These are phyloP conservation scores for Globisporangium paddicum DNA, from an alignment of 352 stramenopile genomes.

Conservation along the genomic window DNA sequence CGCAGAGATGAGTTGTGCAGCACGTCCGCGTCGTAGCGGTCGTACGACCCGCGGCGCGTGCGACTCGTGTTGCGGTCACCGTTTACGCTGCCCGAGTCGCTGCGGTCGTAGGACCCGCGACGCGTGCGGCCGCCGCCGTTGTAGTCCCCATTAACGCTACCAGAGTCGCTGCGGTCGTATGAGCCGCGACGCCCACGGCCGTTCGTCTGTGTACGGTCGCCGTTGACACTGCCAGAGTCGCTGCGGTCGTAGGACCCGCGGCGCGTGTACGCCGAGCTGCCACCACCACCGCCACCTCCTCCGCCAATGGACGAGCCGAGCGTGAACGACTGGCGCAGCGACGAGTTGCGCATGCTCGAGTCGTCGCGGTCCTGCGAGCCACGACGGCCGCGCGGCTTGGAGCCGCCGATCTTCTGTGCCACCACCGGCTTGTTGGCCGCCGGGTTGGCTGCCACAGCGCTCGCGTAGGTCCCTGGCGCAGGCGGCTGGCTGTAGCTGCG, in stretches of 20 bases:
- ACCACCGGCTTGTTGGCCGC: background rate
- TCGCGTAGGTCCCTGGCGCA: constrained; percentile 20
- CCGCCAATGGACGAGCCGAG: constrained; percentile 14
- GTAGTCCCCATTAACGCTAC: constrained; percentile 26
- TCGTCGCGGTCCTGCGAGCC: constrained; percentile 50
- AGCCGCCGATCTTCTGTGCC: background rate
- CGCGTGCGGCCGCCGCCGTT: constrained; percentile 22
- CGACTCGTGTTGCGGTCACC: constrained; percentile 16
- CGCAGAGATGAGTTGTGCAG: constrained; percentile 28
- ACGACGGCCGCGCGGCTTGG: constrained; percentile 34
- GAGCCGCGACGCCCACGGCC: constrained; percentile 20
- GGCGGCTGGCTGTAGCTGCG: constrained; percentile 19
- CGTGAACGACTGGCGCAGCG: constrained; percentile 18
- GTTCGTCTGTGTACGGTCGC: constrained; percentile 4
- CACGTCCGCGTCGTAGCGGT: constrained; percentile 38
- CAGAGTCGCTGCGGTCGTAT: constrained; percentile 17
- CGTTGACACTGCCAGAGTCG: constrained; percentile 32
- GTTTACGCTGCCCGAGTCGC: constrained; percentile 14
- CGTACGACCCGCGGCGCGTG: constrained; percentile 57
- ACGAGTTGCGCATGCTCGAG: constrained; percentile 16
- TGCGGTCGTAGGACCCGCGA: constrained; percentile 26
- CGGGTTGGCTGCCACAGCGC: constrained; percentile 23
- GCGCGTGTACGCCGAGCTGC: constrained; percentile 34
- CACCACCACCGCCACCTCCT: constrained; percentile 7
- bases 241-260: constrained; percentile 50